Conservation (phyloP, 164 flowering plant genomes). For the Piper longum region DNA sequence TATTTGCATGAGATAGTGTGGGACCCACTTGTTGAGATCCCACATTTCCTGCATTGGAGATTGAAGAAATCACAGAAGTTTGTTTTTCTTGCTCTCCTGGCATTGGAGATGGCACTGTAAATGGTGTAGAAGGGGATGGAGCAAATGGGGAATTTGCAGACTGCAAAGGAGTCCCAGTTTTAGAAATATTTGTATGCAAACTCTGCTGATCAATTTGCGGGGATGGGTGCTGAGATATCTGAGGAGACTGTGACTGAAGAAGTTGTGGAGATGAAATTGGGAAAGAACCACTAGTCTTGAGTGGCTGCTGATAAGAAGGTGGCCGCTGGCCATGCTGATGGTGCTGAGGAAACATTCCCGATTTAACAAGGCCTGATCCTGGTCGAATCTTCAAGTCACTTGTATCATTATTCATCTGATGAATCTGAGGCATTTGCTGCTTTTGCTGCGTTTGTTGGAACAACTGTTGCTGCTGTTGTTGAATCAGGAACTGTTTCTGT, state of each 20-base stretch:
- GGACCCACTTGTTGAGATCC: slow-evolving; percentile 35
- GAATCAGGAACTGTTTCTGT: slow-evolving; percentile 24
- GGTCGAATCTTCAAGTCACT: slow-evolving; percentile 55
- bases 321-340: slow-evolving; percentile 36
- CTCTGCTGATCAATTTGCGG: slow-evolving; percentile 80
- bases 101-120: slow-evolving; percentile 73
- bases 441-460: slow-evolving; percentile 16
- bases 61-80: slow-evolving; percentile 34
- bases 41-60: slow-evolving; percentile 51
- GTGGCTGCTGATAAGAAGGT: slow-evolving; percentile 37
- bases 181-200: slow-evolving; percentile 34
- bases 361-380: slow-evolving; percentile 25
- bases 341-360: slow-evolving; percentile 50
- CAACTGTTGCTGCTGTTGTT: slow-evolving; percentile 14
- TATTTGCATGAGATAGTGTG: slow-evolving; percentile 25
- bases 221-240: slow-evolving; percentile 58
- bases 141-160: slow-evolving; percentile 67
- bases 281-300: slow-evolving; percentile 50
- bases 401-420: slow-evolving; percentile 38
- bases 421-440: slow-evolving; percentile 42
- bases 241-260: slow-evolving; percentile 60
- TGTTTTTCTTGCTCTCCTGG: slow-evolving; percentile 67
- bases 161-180: slow-evolving; percentile 64
- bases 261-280: slow-evolving; percentile 62
- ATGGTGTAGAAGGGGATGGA: slow-evolving; percentile 75